A percentile compares a stretch with the other conserved stretches of the same genome.
Conservation (phyloP, 495 filamentous ascomycete species). For the Rhypophila decipiens region DNA sequence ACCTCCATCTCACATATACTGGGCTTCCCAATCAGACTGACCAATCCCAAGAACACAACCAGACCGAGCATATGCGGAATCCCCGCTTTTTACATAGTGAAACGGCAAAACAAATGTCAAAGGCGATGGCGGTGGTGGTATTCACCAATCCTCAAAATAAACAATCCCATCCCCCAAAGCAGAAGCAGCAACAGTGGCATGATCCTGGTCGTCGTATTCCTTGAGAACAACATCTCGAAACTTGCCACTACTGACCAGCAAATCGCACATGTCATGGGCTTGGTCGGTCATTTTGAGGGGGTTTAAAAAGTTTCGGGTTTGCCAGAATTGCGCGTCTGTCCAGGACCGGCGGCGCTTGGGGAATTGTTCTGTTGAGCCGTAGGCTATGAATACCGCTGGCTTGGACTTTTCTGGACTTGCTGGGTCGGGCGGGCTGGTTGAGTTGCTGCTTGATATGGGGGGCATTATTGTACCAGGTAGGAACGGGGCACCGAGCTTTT, state of each 20-base stretch:
- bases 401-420: background rate
- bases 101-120: background rate
- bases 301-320: slow-evolving; percentile 3
- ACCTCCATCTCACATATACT: too few relatives aligned
- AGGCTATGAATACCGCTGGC: slow-evolving; percentile 12
- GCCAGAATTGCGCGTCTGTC: slow-evolving; percentile 15
- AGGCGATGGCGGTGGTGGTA: too few relatives aligned
- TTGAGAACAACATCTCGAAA: slow-evolving; percentile 15
- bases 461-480: background rate
- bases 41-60: background rate
- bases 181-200: slow-evolving; percentile 13
- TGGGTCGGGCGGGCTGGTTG: background rate
- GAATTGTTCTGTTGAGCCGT: slow-evolving; percentile 15
- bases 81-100: background rate
- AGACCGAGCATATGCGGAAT: background rate
- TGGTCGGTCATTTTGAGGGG: slow-evolving; percentile 9
- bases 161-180: slow-evolving; percentile 19
- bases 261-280: slow-evolving; percentile 15
- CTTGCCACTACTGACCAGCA: slow-evolving; percentile 10
- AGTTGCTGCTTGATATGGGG: too few relatives aligned
- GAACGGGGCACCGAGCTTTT: slow-evolving; percentile 6
- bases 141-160: slow-evolving; percentile 22
- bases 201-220: slow-evolving; percentile 18
- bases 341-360: slow-evolving; percentile 12
- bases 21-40: too few relatives aligned